Percentiles rank a stretch among this genome's conserved stretches.
Evolutionary conservation across 139 green algal species (phyloP).

Genomic region (Chlamydomonas eustigma): DNA sequence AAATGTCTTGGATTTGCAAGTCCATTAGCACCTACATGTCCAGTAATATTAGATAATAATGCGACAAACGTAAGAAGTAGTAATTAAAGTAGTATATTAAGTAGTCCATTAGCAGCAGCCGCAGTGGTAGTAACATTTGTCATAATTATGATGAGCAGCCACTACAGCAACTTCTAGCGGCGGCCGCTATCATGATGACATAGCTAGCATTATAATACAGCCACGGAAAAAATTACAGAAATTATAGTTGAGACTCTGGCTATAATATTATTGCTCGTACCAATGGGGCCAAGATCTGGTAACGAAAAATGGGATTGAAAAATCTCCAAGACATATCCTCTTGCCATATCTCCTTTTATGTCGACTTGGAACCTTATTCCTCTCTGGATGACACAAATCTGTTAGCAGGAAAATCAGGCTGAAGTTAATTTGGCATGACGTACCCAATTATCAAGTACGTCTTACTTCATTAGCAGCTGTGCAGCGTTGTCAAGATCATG

Average conservation of each 20-base stretch:
- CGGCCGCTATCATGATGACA: no score
- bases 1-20: conserved; percentile 89
- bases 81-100: neutral
- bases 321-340: conserved; percentile 90
- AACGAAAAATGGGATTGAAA: conserved; percentile 85
- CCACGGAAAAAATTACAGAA: no score
- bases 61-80: no score
- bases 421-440: no score
- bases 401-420: neutral
- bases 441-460: no score
- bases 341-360: neutral
- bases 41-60: neutral
- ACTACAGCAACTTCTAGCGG: no score
- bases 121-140: no score
- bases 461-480: no score
- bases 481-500: no score
- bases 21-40: conserved; percentile 76
- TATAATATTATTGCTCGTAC: conserved; percentile 32
- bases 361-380: conserved; percentile 3
- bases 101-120: neutral
- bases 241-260: neutral
- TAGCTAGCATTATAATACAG: no score
- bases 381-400: conserved; percentile 8
- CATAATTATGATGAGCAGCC: no score
- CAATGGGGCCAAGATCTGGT: conserved; percentile 89